phyloP scores from a whole-genome alignment of 805 yeast species.

The Torulaspora delbrueckii region DNA sequence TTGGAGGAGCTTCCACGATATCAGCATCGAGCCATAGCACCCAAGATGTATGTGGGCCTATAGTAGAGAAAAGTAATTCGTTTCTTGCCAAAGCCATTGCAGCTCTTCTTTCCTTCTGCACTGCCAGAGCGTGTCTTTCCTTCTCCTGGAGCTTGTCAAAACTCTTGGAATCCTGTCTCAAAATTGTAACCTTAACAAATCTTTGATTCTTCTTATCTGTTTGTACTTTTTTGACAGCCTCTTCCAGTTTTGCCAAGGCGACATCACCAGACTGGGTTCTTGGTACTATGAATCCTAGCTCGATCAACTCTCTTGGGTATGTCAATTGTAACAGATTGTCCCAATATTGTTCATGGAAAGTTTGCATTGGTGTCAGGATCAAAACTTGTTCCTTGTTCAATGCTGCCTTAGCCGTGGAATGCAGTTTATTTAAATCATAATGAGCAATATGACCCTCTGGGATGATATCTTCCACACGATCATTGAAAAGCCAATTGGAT shows the following conservation, averaged over 20 bases:
- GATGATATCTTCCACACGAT: constrained; percentile 49
- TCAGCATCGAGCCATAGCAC: constrained; percentile 96
- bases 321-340: constrained; percentile 64
- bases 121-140: constrained; percentile 82
- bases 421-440: constrained; percentile 75
- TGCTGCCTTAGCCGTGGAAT: constrained; percentile 65
- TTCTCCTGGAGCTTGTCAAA: constrained; percentile 72
- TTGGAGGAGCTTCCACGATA: constrained; percentile 79
- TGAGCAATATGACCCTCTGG: constrained; percentile 74
- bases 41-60: constrained; percentile 91
- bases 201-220: constrained; percentile 55
- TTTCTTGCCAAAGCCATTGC: constrained; percentile 94
- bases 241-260: constrained; percentile 67
- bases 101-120: constrained; percentile 83
- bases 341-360: constrained; percentile 86
- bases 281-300: constrained; percentile 89
- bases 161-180: constrained; percentile 85
- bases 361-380: constrained; percentile 85
- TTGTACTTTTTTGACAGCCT: constrained; percentile 70
- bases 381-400: constrained; percentile 76
- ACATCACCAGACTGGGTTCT: constrained; percentile 74
- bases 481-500: constrained; percentile 43
- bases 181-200: constrained; percentile 77
- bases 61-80: constrained; percentile 80
- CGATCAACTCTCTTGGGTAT: constrained; percentile 81